These are phyloP conservation scores for Oryza nivara DNA, from an alignment of 176 grass and related monocot genomes.

Conservation along the genomic window DNA sequence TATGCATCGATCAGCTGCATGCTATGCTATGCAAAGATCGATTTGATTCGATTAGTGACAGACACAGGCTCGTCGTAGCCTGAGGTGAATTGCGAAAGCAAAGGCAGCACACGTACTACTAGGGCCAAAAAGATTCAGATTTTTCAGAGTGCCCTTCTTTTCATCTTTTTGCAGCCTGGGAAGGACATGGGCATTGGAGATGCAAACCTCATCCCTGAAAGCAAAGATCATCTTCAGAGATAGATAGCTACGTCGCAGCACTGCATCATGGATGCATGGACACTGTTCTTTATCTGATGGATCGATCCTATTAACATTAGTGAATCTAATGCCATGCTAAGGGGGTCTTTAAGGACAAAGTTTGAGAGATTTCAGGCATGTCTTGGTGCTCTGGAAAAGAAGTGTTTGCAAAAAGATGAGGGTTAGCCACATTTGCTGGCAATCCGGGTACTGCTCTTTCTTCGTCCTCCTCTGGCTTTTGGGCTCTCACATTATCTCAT, in stretches of 20 bases:
- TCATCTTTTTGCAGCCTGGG: neutral
- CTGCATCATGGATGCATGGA: neutral
- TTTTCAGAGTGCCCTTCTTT: neutral
- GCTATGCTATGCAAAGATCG: neutral
- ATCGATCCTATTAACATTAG: neutral
- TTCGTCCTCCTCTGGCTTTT: neutral
- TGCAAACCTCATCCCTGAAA: neutral
- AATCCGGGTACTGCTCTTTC: neutral
- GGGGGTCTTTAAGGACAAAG: neutral
- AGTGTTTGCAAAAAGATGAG: neutral
- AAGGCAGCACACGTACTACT: neutral
- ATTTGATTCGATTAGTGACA: neutral
- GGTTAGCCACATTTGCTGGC: neutral
- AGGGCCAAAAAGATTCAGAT: neutral
- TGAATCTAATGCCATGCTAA: neutral
- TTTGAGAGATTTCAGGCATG: neutral
- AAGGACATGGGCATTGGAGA: neutral
- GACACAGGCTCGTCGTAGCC: neutral
- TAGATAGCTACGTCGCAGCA: neutral
- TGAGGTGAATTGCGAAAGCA: neutral
- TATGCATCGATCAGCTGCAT: neutral
- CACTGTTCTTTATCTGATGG: neutral
- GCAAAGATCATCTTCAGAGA: constrained; percentile 8
- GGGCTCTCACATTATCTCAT: neutral
- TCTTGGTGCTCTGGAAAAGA: neutral